phyloP scores from a whole-genome alignment of 2,329 filamentous ascomycete genomes.

The Fusarium sp. region DNA sequence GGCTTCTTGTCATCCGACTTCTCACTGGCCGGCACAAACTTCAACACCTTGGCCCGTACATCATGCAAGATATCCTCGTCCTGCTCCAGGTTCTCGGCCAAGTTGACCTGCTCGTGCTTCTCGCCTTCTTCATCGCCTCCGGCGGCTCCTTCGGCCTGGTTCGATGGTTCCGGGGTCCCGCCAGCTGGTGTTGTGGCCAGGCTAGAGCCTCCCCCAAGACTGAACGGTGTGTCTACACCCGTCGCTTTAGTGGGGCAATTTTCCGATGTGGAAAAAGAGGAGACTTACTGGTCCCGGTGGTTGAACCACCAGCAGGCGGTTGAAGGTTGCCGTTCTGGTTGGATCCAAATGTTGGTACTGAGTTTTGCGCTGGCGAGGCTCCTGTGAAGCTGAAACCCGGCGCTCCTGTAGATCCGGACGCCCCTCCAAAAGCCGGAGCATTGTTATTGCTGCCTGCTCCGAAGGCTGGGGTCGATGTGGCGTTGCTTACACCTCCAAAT shows the following conservation, averaged over 20 bases:
- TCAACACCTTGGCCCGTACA: conserved; percentile 74
- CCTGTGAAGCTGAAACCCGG: conserved; percentile 54
- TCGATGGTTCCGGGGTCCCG: conserved; percentile 66
- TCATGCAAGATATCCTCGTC: conserved; percentile 77
- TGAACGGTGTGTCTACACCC: conserved; percentile 63
- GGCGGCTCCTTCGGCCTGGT: conserved; percentile 55
- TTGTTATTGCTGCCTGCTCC: conserved; percentile 40
- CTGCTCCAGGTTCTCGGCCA: conserved; percentile 74
- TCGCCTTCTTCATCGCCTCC: conserved; percentile 60
- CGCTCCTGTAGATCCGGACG: conserved; percentile 42
- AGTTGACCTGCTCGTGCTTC: conserved; percentile 74
- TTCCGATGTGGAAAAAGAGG: conserved; percentile 53
- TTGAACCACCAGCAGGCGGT: conserved; percentile 55
- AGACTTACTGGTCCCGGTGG: conserved; percentile 59
- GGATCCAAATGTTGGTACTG: conserved; percentile 47
- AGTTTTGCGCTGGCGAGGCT: conserved; percentile 44
- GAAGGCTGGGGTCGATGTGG: conserved; percentile 41
- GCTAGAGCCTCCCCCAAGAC: conserved; percentile 67
- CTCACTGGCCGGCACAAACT: conserved; percentile 62
- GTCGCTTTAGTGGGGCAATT: conserved; percentile 58
- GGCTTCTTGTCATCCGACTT: conserved; percentile 56
- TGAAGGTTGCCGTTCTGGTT: conserved; percentile 52
- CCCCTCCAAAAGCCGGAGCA: conserved; percentile 46
- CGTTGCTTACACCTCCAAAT: conserved; percentile 47
- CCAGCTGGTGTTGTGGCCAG: conserved; percentile 68